phyloP scores from a whole-genome alignment of 805 yeast genomes.

The Trichomonascus vanleenenianus region DNA sequence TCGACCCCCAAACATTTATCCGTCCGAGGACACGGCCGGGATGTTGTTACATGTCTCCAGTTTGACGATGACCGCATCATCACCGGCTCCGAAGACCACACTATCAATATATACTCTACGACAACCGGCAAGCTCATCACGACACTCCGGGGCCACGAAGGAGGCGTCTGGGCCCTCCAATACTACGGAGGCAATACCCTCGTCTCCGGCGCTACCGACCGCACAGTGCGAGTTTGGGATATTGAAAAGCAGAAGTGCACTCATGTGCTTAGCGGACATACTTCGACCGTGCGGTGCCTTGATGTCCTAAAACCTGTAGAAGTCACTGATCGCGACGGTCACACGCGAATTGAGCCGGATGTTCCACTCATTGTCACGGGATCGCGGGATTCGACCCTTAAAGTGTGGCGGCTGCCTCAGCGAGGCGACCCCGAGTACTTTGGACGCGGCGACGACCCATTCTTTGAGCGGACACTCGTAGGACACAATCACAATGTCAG shows the following conservation, averaged over 20 bases:
- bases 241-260: slow-evolving; percentile 78
- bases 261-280: slow-evolving; percentile 85
- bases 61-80: slow-evolving; percentile 85
- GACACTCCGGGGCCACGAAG: slow-evolving; percentile 80
- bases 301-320: slow-evolving; percentile 67
- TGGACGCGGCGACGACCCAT: slow-evolving; percentile 39
- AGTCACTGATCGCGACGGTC: slow-evolving; percentile 44
- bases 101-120: slow-evolving; percentile 75
- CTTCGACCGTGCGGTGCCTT: slow-evolving; percentile 86
- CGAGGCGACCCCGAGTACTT: slow-evolving; percentile 28
- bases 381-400: slow-evolving; percentile 75
- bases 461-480: slow-evolving; percentile 54
- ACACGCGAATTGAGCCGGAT: slow-evolving; percentile 48
- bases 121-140: slow-evolving; percentile 56
- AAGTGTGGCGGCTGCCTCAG: slow-evolving; percentile 75
- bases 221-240: slow-evolving; percentile 93
- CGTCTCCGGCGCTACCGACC: slow-evolving; percentile 91
- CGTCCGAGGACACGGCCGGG: slow-evolving; percentile 61
- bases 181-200: slow-evolving; percentile 63
- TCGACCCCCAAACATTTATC: slow-evolving; percentile 62
- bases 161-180: slow-evolving; percentile 98
- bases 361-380: slow-evolving; percentile 77
- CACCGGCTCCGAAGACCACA: slow-evolving; percentile 85
- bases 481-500: slow-evolving; percentile 82
- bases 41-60: slow-evolving; percentile 91